A percentile compares a stretch with the other conserved stretches of the same genome.
Evolutionary conservation across 306 rosid genomes (phyloP).

Genomic region (Dryas octopetala): DNA sequence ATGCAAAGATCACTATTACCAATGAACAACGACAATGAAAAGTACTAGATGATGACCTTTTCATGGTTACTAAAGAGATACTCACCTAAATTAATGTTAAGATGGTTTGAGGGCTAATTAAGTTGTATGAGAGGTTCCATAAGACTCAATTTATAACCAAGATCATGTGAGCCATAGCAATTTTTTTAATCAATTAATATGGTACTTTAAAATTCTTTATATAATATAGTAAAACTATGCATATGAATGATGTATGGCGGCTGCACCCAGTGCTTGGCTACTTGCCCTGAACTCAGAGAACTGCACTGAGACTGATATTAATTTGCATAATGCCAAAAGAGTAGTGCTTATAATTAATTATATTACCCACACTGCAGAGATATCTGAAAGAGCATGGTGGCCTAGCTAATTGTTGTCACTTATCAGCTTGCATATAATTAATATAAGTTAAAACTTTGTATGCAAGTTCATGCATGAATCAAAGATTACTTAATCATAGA

Average conservation of each 20-base stretch:
- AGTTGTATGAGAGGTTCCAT: not conserved
- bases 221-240: too few species aligned
- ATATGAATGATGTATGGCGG: conserved; percentile 19
- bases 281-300: conserved; percentile 8
- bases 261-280: conserved; percentile 2
- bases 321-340: conserved; percentile 11
- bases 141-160: conserved; percentile 7
- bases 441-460: not conserved
- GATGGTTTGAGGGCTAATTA: not conserved
- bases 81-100: not conserved
- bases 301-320: conserved; percentile 14
- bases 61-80: conserved; percentile 4
- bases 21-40: conserved; percentile 22
- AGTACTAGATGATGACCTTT: not conserved
- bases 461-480: not conserved
- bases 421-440: not conserved
- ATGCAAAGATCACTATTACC: conserved; percentile 25
- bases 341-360: not conserved
- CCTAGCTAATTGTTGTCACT: conserved; percentile 1
- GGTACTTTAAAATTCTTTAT: not conserved
- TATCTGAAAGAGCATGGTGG: not conserved
- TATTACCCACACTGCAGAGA: not conserved
- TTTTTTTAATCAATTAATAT: not conserved
- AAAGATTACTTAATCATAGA: not conserved
- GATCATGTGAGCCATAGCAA: not conserved